A percentile compares a stretch with the other conserved stretches of the same genome.
Evolutionary conservation across 257 asterid species (phyloP).

Genomic region (Nicotiana undulata): DNA sequence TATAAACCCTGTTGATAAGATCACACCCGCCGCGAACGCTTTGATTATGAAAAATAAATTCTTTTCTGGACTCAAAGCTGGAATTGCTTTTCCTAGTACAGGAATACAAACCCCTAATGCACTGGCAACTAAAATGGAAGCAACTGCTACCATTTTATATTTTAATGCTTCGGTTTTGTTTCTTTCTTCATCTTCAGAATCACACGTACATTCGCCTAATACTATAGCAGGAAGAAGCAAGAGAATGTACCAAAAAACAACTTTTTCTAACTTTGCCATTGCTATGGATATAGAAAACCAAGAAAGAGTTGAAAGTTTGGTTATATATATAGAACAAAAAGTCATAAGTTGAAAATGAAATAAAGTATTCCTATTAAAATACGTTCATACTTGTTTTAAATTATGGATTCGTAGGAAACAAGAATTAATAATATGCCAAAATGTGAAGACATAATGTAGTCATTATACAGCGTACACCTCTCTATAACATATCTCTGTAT

Average conservation of each 20-base stretch:
- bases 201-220: slow-evolving; percentile 5
- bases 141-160: slow-evolving; percentile 18
- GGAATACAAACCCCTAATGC: slow-evolving; percentile 19
- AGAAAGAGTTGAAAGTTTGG: not conserved
- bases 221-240: not conserved
- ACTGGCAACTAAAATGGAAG: slow-evolving; percentile 14
- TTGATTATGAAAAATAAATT: slow-evolving; percentile 14
- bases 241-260: not conserved
- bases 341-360: no score
- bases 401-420: not conserved
- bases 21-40: slow-evolving; percentile 20
- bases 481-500: no score
- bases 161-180: slow-evolving; percentile 5
- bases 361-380: not conserved
- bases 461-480: no score
- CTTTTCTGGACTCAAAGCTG: slow-evolving; percentile 9
- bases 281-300: not conserved
- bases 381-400: not conserved
- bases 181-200: not conserved
- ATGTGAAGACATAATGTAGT: not conserved
- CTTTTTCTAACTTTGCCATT: not conserved
- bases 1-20: slow-evolving; percentile 14
- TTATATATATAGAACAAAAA: not conserved
- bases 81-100: slow-evolving; percentile 6
- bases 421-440: not conserved